phyloP scores from a whole-genome alignment of 2,329 filamentous ascomycete genomes.

The Botrytis sinoallii region DNA sequence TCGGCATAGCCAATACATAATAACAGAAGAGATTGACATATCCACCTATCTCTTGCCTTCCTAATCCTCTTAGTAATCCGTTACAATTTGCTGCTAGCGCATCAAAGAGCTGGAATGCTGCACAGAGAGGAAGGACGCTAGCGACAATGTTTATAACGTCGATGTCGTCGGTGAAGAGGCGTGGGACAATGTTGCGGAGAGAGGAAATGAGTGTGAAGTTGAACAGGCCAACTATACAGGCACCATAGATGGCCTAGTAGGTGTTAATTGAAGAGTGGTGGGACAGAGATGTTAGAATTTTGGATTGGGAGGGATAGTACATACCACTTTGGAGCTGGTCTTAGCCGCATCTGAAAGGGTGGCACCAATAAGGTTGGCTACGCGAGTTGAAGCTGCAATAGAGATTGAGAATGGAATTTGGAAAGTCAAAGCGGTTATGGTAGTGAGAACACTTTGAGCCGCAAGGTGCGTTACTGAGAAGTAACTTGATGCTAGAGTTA shows the following conservation, averaged over 20 bases:
- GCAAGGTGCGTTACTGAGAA: constrained; percentile 78
- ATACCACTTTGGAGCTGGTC: constrained; percentile 68
- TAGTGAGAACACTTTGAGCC: constrained; percentile 81
- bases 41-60: constrained; percentile 83
- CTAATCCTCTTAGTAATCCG: constrained; percentile 81
- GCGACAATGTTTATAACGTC: constrained; percentile 69
- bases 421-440: constrained; percentile 75
- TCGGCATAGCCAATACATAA: constrained; percentile 80
- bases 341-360: constrained; percentile 77
- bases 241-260: constrained; percentile 55
- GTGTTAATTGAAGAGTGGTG: constrained; percentile 7
- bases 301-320: constrained; percentile 17
- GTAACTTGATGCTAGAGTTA: constrained; percentile 78
- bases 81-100: constrained; percentile 75
- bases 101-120: constrained; percentile 88
- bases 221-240: constrained; percentile 69
- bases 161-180: constrained; percentile 71
- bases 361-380: constrained; percentile 90
- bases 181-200: constrained; percentile 70
- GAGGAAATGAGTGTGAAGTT: constrained; percentile 69
- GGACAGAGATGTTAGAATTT: not conserved
- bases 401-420: constrained; percentile 90
- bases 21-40: constrained; percentile 85
- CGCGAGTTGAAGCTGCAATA: constrained; percentile 81
- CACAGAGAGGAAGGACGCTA: constrained; percentile 71